Percentiles rank a stretch among this genome's conserved stretches.
These are phyloP conservation scores for Pleurostoma richardsiae DNA, from an alignment of 2,329 filamentous ascomycete species.

Conservation along the genomic window DNA sequence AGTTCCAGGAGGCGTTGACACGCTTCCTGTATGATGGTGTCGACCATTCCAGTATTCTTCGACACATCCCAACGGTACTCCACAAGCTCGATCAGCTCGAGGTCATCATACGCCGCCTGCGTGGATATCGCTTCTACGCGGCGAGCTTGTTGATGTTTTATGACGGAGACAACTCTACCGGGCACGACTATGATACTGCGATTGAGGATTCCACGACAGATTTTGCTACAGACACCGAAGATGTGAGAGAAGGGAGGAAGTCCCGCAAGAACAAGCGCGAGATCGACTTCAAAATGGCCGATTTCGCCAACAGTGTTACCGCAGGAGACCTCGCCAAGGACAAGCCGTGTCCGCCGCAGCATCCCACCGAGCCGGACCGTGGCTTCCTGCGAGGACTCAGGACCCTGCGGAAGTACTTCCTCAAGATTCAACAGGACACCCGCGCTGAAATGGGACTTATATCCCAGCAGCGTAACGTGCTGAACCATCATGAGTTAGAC, in stretches of 20 bases:
- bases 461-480: constrained; percentile 8
- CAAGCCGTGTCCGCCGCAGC: constrained; percentile 71
- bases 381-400: constrained; percentile 85
- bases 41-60: constrained; percentile 71
- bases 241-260: constrained; percentile 30
- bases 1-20: constrained; percentile 85
- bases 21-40: constrained; percentile 89
- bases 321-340: constrained; percentile 66
- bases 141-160: constrained; percentile 94
- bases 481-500: constrained; percentile 8
- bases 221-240: constrained; percentile 53
- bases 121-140: constrained; percentile 91
- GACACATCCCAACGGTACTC: constrained; percentile 83
- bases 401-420: constrained; percentile 76
- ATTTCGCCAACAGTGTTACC: constrained; percentile 97
- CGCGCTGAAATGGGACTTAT: constrained; percentile 43
- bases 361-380: constrained; percentile 75
- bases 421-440: constrained; percentile 79
- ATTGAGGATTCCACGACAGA: constrained; percentile 56
- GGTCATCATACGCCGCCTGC: constrained; percentile 71
- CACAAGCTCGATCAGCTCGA: constrained; percentile 81
- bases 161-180: constrained; percentile 66
- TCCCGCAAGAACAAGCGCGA: constrained; percentile 47
- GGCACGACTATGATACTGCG: constrained; percentile 43
- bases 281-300: constrained; percentile 94